These are phyloP conservation scores for Caryopteris hybrid DNA, from an alignment of 305 asterid species.

Conservation along the genomic window DNA sequence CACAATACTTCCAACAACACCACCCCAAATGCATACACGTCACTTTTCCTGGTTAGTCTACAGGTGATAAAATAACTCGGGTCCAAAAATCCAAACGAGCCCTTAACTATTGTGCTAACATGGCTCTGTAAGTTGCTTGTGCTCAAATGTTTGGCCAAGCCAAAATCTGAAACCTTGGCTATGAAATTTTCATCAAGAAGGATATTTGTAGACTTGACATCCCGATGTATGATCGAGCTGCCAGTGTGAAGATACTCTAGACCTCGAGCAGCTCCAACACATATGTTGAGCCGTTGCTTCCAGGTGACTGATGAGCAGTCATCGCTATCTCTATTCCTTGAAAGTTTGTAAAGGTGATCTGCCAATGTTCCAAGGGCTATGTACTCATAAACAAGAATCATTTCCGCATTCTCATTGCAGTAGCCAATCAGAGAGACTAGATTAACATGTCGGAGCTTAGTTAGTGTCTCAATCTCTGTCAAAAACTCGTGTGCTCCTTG, in stretches of 20 bases:
- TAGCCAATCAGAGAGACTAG: no score
- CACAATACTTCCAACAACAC: constrained; percentile 39
- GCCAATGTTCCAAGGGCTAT: constrained; percentile 25
- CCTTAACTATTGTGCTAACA: constrained; percentile 33
- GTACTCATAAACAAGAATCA: no score
- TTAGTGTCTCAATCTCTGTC: constrained; percentile 10
- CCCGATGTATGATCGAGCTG: constrained; percentile 39
- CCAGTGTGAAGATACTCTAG: no score
- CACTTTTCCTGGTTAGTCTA: constrained; percentile 29
- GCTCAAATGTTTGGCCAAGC: constrained; percentile 31
- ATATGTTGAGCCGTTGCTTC: constrained; percentile 41
- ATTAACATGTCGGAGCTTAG: constrained; percentile 23
- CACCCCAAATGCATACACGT: constrained; percentile 46
- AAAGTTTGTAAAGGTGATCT: constrained; percentile 13
- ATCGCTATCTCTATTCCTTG: background rate
- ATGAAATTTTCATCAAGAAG: constrained; percentile 32
- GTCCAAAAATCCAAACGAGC: constrained; percentile 40
- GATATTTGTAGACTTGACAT: constrained; percentile 37
- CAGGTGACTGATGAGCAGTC: constrained; percentile 19
- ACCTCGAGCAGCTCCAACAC: no score
- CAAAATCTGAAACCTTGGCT: constrained; percentile 49
- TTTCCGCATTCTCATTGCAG: no score
- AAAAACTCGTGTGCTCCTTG: constrained; percentile 20
- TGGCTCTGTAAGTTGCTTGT: constrained; percentile 12
- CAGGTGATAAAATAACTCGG: constrained; percentile 30